phyloP scores from a whole-genome alignment of 768 basidiomycete genomes.

The Naganishia randhawae region DNA sequence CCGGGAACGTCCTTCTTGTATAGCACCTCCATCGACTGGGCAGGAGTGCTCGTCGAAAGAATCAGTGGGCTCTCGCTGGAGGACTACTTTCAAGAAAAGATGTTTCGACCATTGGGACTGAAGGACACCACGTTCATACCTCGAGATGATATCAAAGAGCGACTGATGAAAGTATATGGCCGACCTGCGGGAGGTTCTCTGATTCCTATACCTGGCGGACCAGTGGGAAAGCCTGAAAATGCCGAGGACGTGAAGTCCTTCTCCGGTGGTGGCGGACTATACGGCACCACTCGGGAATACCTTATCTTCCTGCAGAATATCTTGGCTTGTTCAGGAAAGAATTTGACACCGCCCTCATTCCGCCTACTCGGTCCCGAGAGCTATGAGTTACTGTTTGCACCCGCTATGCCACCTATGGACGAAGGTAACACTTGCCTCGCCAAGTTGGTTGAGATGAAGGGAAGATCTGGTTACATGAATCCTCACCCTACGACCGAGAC shows the following conservation, averaged over 20 bases:
- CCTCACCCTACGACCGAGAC: constrained; percentile 11
- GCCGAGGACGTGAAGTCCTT: constrained; percentile 28
- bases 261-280: constrained; percentile 39
- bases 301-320: constrained; percentile 39
- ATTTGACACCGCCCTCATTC: constrained; percentile 30
- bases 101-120: constrained; percentile 47
- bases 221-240: constrained; percentile 30
- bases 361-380: constrained; percentile 26
- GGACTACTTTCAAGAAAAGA: constrained; percentile 42
- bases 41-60: constrained; percentile 40
- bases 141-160: constrained; percentile 28
- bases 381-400: constrained; percentile 36
- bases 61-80: constrained; percentile 40
- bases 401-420: constrained; percentile 9
- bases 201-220: constrained; percentile 25
- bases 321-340: constrained; percentile 29
- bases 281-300: constrained; percentile 39
- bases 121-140: constrained; percentile 40
- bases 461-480: neutral
- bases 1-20: constrained; percentile 41
- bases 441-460: constrained; percentile 17
- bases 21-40: constrained; percentile 43
- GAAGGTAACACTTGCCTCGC: neutral
- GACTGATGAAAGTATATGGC: constrained; percentile 26
- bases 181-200: constrained; percentile 9